phyloP scores from a whole-genome alignment of 164 flowering plant species.

The Kalanchoe fedtschenkoi region DNA sequence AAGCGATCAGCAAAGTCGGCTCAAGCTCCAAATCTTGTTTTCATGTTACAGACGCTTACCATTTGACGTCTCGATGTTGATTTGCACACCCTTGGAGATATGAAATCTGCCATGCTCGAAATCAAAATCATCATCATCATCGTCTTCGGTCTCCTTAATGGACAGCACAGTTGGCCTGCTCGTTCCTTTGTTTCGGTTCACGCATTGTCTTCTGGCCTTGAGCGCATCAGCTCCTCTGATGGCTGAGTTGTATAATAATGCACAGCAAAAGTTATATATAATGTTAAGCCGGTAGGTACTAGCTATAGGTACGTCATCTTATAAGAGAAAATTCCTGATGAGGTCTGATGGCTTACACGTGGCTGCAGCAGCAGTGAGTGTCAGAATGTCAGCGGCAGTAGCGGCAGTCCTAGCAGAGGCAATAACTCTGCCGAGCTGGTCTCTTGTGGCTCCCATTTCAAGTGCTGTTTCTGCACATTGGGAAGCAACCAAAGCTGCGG shows the following conservation, averaged over 20 bases:
- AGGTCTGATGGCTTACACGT: slow-evolving; percentile 36
- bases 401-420: slow-evolving; percentile 66
- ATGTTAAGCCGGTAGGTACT: not conserved
- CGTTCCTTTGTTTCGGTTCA: slow-evolving; percentile 38
- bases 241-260: slow-evolving; percentile 26
- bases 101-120: slow-evolving; percentile 38
- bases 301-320: not conserved
- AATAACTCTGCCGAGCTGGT: slow-evolving; percentile 48
- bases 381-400: slow-evolving; percentile 53
- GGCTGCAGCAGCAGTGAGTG: slow-evolving; percentile 89
- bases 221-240: slow-evolving; percentile 77
- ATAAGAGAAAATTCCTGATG: not conserved
- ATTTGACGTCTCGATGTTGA: slow-evolving; percentile 40
- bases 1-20: not conserved
- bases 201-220: slow-evolving; percentile 51
- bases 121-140: slow-evolving; percentile 30
- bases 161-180: slow-evolving; percentile 45
- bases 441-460: slow-evolving; percentile 78
- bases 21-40: not conserved
- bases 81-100: slow-evolving; percentile 55
- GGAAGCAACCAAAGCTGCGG: slow-evolving; percentile 86
- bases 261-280: not conserved
- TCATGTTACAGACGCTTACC: slow-evolving; percentile 28
- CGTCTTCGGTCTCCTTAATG: slow-evolving; percentile 37
- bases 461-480: slow-evolving; percentile 80